phyloP scores from a whole-genome alignment of 139 green algal genomes.

The Closterium sp. region DNA sequence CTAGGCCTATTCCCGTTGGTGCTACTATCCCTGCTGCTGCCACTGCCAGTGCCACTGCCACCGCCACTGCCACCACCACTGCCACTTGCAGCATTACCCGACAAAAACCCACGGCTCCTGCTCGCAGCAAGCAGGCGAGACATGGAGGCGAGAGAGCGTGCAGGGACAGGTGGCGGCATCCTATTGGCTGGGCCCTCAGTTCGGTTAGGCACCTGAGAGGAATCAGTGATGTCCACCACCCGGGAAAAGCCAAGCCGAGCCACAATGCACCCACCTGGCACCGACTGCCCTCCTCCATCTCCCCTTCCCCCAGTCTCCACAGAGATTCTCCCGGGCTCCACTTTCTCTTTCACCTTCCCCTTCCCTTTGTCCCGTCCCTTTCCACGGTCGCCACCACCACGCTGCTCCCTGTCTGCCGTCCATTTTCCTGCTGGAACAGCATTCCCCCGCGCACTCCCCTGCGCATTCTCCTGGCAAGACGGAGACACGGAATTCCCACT shows the following conservation, averaged over 20 bases:
- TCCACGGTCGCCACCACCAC: neutral
- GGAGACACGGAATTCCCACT: neutral
- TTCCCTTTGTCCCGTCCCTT: neutral
- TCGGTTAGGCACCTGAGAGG: neutral
- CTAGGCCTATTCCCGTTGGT: neutral
- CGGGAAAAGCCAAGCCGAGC: neutral
- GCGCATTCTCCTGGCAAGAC: neutral
- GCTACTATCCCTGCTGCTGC: neutral
- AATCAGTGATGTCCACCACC: neutral
- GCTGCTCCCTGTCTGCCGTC: neutral
- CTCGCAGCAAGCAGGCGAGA: neutral
- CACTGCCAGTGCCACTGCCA: neutral
- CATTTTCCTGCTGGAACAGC: neutral
- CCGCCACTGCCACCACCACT: neutral
- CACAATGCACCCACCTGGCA: neutral
- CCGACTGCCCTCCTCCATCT: neutral
- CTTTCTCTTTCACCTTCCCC: neutral
- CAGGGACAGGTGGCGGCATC: neutral
- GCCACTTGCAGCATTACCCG: neutral
- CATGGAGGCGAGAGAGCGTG: neutral
- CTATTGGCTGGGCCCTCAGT: neutral
- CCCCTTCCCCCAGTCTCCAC: neutral
- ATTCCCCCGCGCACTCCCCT: neutral
- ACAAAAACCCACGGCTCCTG: neutral
- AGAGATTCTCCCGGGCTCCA: neutral